Percentiles rank a stretch among this genome's conserved stretches.
phyloP scores from a whole-genome alignment of 768 basidiomycete species.

The Boletellus sp. region DNA sequence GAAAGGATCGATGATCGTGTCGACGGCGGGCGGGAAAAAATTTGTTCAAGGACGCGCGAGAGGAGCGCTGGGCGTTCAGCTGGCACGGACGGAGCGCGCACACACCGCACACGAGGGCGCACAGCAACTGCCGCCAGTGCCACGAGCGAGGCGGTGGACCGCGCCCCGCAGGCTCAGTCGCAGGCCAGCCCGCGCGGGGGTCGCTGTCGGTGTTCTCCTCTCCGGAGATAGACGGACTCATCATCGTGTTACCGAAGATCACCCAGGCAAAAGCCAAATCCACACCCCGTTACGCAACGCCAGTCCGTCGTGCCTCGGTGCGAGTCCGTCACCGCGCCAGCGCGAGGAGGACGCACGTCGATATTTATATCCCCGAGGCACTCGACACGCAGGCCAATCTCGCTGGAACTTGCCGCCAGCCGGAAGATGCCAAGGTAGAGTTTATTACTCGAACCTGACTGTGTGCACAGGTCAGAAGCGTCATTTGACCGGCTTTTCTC shows the following conservation, averaged over 20 bases:
- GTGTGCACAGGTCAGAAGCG: slow-evolving; percentile 21
- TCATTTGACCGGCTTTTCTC: slow-evolving; percentile 26
- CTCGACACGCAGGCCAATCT: slow-evolving; percentile 24
- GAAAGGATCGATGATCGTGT: slow-evolving; percentile 24
- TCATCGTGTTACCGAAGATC: slow-evolving; percentile 31
- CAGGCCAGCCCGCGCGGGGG: too few species aligned
- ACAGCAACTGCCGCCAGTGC: background rate
- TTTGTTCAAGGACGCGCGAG: slow-evolving; percentile 13
- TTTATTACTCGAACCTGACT: slow-evolving; percentile 28
- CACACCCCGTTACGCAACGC: slow-evolving; percentile 30
- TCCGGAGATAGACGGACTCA: slow-evolving; percentile 33
- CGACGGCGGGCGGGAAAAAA: slow-evolving; percentile 17
- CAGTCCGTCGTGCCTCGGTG: slow-evolving; percentile 25
- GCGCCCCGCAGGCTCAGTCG: too few species aligned
- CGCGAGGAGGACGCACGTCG: background rate
- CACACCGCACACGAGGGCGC: slow-evolving; percentile 1
- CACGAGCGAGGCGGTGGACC: slow-evolving; percentile 14
- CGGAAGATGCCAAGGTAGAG: slow-evolving; percentile 28
- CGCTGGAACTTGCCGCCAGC: slow-evolving; percentile 26
- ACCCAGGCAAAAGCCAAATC: slow-evolving; percentile 32
- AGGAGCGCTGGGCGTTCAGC: background rate
- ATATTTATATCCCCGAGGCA: slow-evolving; percentile 13
- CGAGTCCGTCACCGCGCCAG: too few species aligned
- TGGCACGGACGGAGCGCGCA: too few species aligned
- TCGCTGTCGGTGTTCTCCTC: slow-evolving; percentile 11